Evolutionary conservation across 2,329 filamentous ascomycete species (phyloP), one percentile per base, ranked within the genome.

Genomic region (Pyricularia sp.): DNA sequence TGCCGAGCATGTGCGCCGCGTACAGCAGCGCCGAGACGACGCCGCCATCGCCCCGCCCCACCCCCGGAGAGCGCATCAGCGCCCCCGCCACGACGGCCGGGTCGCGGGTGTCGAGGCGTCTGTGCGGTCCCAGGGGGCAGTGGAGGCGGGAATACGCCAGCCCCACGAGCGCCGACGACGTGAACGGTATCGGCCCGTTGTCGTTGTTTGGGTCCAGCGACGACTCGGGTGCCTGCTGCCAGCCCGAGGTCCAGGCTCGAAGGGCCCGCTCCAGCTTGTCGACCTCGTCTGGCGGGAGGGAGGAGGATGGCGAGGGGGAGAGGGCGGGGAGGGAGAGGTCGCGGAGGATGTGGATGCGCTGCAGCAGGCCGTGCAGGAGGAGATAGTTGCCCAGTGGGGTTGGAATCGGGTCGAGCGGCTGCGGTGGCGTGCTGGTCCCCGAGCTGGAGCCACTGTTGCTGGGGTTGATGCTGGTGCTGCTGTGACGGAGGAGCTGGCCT

Each of bases 1-100:
- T 81, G 10, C 81, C 82, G 9, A 84, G 74, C 13, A 81, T 81
- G 65, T 83, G 81, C 0, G 79, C 78, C n/a, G 79, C 79, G 68
- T 84, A 80, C 3, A 83, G 70, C 2, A 83, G 71, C 3, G 81
- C 81, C 68, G 78, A 79, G 3, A 79, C 78, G 13, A 82, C 73
- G 35, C 77, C 74, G 12, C 55, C 55, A 13, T 59, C 55, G 55
- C 55, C 55, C 28, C 79, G 75, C 10, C 73, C 71, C 19, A 80
- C 71, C 6, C 75, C 63, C 1, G 76, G 76, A 6, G 77, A 78
- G 57, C 78, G 75, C 31, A 72, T 73, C 5, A 82, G 69, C 4
- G 79, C 78, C 5, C 72, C 71, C 22, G 80, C 79, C 60, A 82
- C 80, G 65, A 77, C 76, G 9, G 71, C 57, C 0, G 78, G 75